These are phyloP conservation scores for Cryoendolithus antarcticus DNA, from an alignment of 2,329 filamentous ascomycete species.

Conservation along the genomic window DNA sequence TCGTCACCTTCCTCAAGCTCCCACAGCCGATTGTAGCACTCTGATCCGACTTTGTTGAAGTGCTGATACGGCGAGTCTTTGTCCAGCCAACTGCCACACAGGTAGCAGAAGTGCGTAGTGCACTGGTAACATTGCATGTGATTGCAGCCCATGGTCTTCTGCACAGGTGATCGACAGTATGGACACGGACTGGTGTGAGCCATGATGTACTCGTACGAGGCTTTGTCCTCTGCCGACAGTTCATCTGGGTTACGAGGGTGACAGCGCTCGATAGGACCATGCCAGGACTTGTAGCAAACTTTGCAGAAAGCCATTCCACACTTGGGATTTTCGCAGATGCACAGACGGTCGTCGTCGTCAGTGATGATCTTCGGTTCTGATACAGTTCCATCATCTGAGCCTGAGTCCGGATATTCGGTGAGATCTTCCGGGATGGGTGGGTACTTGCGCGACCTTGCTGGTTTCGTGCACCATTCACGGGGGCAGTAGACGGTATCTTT, in stretches of 20 bases:
- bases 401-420: conserved; percentile 23
- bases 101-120: conserved; percentile 85
- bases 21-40: conserved; percentile 79
- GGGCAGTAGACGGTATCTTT: conserved; percentile 90
- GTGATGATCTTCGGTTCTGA: conserved; percentile 5
- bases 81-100: conserved; percentile 79
- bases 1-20: conserved; percentile 72
- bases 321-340: conserved; percentile 82
- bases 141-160: conserved; percentile 84
- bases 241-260: conserved; percentile 55
- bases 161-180: conserved; percentile 69
- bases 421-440: conserved; percentile 33
- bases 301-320: conserved; percentile 82
- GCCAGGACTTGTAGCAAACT: conserved; percentile 71
- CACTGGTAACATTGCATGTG: conserved; percentile 93
- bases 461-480: conserved; percentile 81
- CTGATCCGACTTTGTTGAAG: conserved; percentile 59
- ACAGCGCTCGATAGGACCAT: conserved; percentile 71
- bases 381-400: neutral
- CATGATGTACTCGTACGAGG: conserved; percentile 71
- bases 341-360: conserved; percentile 47
- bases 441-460: conserved; percentile 49
- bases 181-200: conserved; percentile 78
- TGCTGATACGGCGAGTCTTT: conserved; percentile 75
- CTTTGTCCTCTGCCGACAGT: conserved; percentile 72